Evolutionary conservation across 2,329 filamentous ascomycete genomes (phyloP), one percentile per base, ranked within the genome.

Genomic region (Fusarium anthophilum): DNA sequence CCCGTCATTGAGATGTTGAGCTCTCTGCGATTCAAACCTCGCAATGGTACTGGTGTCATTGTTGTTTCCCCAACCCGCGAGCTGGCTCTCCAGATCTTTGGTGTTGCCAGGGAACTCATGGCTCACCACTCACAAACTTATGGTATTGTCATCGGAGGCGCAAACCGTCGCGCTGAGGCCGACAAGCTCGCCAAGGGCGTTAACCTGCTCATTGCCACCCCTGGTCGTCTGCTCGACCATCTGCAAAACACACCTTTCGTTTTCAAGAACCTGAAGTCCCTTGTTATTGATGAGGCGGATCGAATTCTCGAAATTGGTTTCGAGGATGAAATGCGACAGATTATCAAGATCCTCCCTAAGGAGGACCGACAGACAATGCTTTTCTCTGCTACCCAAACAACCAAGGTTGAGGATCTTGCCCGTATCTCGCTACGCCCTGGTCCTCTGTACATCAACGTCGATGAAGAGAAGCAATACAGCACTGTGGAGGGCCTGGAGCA

Each of bases 331-430:
- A 98, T 99, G 93, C 90, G 94, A 74, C 93, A 97, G 82, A 98
- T 99, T 77, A 92, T 98, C 83, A 97, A 97, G 87, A 96, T 98
- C 63, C 86, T 98, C 24, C 94, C 95, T 53, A 93, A 92, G 76
- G 92, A 97, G 66, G 91, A 95, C 75, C 88, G 96, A 69, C 96
- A 98, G 84, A 98, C 95, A 0, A 96, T 97, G 92, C 90, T 99
- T n/a, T 99, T 99, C 87, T 98, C 95, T 20, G 96, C 96, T 20
- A 99, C 96, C 9, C 96, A 98, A 83, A 99, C 96, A 7, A 98
- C 96, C 63, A 98, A 99, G 85, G 96, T 99, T 76, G 96, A 98
- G 84, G 96, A 99, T 83, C 88, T 99, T 62, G 96, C 96, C 3
- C 89, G 96, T 73, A 97, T 99, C 80, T 99, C 96, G 9, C 88